These are phyloP conservation scores for Alnus rubra DNA, from an alignment of 306 rosid species.

Conservation along the genomic window DNA sequence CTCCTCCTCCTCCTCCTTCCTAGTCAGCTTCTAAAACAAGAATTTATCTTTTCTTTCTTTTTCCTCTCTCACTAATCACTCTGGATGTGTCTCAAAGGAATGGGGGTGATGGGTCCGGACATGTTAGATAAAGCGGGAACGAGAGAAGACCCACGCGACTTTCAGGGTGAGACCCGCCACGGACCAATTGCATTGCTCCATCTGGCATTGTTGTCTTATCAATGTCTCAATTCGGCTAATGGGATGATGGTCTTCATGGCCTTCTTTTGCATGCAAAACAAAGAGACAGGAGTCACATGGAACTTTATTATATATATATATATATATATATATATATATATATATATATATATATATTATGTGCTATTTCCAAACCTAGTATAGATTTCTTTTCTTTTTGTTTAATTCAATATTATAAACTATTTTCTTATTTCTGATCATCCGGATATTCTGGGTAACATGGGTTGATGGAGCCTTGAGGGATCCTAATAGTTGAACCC, in stretches of 20 bases:
- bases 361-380: too few species aligned
- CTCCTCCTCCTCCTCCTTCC: neutral
- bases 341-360: neutral
- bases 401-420: too few species aligned
- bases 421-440: too few species aligned
- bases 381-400: too few species aligned
- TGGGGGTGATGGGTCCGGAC: constrained; percentile 30
- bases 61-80: neutral
- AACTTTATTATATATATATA: constrained; percentile 13
- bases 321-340: constrained; percentile 1
- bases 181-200: constrained; percentile 22
- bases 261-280: constrained; percentile 24
- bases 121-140: constrained; percentile 33
- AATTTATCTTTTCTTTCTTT: neutral
- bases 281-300: constrained; percentile 45
- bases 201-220: constrained; percentile 4
- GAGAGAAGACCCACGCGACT: constrained; percentile 29
- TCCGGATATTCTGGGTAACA: too few species aligned
- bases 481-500: too few species aligned
- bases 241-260: neutral
- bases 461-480: too few species aligned
- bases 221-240: neutral
- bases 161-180: constrained; percentile 11
- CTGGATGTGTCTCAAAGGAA: constrained; percentile 14
- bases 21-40: neutral